Conservation (phyloP, 1,139 yeast genomes). For the Sugiyamaella grinbergsii region DNA sequence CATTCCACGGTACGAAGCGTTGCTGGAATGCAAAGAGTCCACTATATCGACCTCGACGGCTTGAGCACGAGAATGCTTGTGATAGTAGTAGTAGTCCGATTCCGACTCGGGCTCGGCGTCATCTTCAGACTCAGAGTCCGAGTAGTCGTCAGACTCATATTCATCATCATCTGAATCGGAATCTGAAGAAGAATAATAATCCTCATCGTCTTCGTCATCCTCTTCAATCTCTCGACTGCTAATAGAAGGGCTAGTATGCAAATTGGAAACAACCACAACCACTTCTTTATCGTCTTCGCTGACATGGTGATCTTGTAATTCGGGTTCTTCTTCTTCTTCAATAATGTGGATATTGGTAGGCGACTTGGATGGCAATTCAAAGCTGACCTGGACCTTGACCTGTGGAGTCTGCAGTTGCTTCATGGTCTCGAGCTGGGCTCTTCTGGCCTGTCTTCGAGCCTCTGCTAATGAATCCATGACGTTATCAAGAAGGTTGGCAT, state of each 20-base stretch:
- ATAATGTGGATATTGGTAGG: conserved; percentile 22
- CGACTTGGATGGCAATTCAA: conserved; percentile 11
- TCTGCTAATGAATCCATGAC: conserved; percentile 53
- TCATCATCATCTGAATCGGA: conserved; percentile 21
- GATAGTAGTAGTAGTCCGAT: conserved; percentile 21
- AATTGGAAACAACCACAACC: neutral
- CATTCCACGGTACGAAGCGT: conserved; percentile 24
- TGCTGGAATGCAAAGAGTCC: conserved; percentile 10
- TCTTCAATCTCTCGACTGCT: conserved; percentile 11
- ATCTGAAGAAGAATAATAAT: conserved; percentile 22
- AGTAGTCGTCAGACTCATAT: conserved; percentile 23
- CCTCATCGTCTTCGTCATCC: conserved; percentile 26
- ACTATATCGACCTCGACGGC: conserved; percentile 16
- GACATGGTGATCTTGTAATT: conserved; percentile 18
- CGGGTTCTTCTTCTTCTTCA: conserved; percentile 22
- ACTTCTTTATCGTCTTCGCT: conserved; percentile 7
- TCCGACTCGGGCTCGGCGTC: conserved; percentile 23
- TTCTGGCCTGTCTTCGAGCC: conserved; percentile 22
- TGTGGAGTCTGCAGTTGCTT: conserved; percentile 18
- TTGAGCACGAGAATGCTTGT: conserved; percentile 17
- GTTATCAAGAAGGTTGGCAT: conserved; percentile 74
- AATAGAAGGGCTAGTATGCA: conserved; percentile 8
- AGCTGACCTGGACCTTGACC: conserved; percentile 7
- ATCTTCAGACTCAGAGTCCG: conserved; percentile 22
- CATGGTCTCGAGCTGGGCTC: conserved; percentile 21